Conservation (phyloP, 192 early-diverging fungal genomes). For the Coemansia sp. region DNA sequence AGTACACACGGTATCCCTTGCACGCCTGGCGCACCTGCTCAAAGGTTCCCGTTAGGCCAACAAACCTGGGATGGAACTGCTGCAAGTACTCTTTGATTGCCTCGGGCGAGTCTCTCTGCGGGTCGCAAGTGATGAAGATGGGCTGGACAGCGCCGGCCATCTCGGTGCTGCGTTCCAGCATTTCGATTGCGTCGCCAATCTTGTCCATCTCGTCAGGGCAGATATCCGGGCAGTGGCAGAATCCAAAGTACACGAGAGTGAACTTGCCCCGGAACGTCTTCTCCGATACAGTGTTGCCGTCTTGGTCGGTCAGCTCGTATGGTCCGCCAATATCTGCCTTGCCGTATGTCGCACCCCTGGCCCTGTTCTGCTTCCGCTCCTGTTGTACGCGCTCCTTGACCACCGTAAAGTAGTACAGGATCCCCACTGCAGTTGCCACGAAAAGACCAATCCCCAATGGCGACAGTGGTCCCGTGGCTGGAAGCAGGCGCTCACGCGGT, state of each 20-base stretch:
- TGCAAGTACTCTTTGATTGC: constrained; percentile 74
- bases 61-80: constrained; percentile 92
- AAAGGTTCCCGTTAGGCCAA: constrained; percentile 88
- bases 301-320: constrained; percentile 81
- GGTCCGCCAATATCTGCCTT: constrained; percentile 90
- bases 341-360: constrained; percentile 62
- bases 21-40: constrained; percentile 81
- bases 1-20: constrained; percentile 94
- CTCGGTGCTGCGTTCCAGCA: constrained; percentile 54
- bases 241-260: constrained; percentile 97
- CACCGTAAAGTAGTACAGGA: constrained; percentile 64
- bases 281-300: constrained; percentile 71
- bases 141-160: constrained; percentile 67
- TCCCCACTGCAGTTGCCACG: constrained; percentile 57
- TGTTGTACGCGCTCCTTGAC: constrained; percentile 60
- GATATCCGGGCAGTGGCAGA: constrained; percentile 98
- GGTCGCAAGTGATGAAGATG: constrained; percentile 97
- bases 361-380: constrained; percentile 26
- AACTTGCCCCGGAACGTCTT: constrained; percentile 80
- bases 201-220: constrained; percentile 99
- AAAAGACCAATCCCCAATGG: constrained; percentile 56
- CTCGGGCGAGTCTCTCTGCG: constrained; percentile 85
- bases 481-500: constrained; percentile 19
- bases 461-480: constrained; percentile 45
- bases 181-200: constrained; percentile 86